Base-by-base conservation (phyloP, 495 filamentous ascomycete genomes). In the Lophiotrema nucula region DNA sequence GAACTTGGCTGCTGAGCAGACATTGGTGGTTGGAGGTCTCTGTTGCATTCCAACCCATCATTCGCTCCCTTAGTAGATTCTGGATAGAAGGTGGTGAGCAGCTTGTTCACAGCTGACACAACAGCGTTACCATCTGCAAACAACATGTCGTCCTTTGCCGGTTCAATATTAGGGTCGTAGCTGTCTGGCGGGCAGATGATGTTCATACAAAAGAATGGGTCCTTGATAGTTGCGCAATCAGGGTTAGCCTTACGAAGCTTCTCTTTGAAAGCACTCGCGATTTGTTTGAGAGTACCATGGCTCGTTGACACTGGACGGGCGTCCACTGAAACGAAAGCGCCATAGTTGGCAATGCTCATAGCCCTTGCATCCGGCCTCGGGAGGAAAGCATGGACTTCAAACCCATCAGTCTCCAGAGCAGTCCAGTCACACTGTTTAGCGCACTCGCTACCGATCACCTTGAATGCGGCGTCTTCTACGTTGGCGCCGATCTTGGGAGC, bases 141-240 rank as follows among this genome's bases (percentile, higher is more conserved):
- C 0, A 96, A 50, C 1, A 97, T 81, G 69, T 96, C 86, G 59
- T 97, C 88, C 68, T 98, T 98, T 0, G 86, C 81, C 0, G 92
- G 91, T 65, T 97, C 91, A 48, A 97, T 78, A 64, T 96, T 97
- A 2, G 82, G 79, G 74, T 97, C 92, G 58, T 98, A 97, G 45
- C 77, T 86, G 13, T 80, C 82, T 3, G 67, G 69, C 1, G 86
- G 82, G 64, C 92, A 96, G 3, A 66, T 65, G 4, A 98, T 81
- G 52, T 90, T 84, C 39, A 97, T 62, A 15, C 78, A 80, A 23
- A 97, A 70, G 68, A 96, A 92, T 0, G 86, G 86, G 55, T 89
- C 82, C 25, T 74, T 79, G 11, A 58, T 42, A 4, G 57, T 54
- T 2, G 61, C 48, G 3, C 69, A 50, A 3, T 15, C 25, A 3